Conservation (phyloP, 306 rosid genomes). For the Alnus glutinosa region DNA sequence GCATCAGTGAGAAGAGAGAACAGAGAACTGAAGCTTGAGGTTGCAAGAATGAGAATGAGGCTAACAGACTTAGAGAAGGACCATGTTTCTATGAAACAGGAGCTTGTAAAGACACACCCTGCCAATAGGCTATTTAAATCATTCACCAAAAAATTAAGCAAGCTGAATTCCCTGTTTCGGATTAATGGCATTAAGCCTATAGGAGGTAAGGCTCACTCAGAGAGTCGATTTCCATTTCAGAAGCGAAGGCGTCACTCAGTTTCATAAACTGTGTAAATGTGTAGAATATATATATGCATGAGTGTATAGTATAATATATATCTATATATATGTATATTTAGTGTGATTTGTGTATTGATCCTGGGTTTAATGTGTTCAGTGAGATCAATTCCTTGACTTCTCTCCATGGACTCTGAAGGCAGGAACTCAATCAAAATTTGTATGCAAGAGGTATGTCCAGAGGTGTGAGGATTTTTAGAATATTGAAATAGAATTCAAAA, state of each 20-base stretch:
- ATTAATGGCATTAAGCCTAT: slow-evolving; percentile 50
- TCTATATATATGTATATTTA: slow-evolving; percentile 11
- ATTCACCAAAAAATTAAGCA: slow-evolving; percentile 69
- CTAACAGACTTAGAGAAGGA: slow-evolving; percentile 94
- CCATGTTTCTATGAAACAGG: slow-evolving; percentile 92
- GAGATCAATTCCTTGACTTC: slow-evolving; percentile 18
- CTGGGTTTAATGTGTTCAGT: slow-evolving; percentile 33
- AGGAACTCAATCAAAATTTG: slow-evolving; percentile 23
- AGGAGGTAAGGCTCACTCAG: slow-evolving; percentile 57
- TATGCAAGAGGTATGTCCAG: slow-evolving; percentile 10
- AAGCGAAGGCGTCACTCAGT: slow-evolving; percentile 95
- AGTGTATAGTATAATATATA: slow-evolving; percentile 37
- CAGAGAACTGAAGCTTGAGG: slow-evolving; percentile 94
- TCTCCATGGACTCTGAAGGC: slow-evolving; percentile 18
- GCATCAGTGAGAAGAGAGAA: slow-evolving; percentile 97
- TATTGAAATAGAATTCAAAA: not conserved
- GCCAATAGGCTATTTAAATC: slow-evolving; percentile 77
- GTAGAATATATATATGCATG: slow-evolving; percentile 29
- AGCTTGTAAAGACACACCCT: slow-evolving; percentile 80
- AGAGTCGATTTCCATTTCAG: slow-evolving; percentile 75
- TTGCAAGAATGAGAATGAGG: slow-evolving; percentile 98
- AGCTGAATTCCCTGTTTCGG: slow-evolving; percentile 73
- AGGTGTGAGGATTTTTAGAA: slow-evolving; percentile 18
- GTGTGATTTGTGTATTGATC: slow-evolving; percentile 41
- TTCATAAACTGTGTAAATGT: slow-evolving; percentile 50